Base-by-base conservation (phyloP, 2,329 filamentous ascomycete species). In the Fonsecaea pugnacius region DNA sequence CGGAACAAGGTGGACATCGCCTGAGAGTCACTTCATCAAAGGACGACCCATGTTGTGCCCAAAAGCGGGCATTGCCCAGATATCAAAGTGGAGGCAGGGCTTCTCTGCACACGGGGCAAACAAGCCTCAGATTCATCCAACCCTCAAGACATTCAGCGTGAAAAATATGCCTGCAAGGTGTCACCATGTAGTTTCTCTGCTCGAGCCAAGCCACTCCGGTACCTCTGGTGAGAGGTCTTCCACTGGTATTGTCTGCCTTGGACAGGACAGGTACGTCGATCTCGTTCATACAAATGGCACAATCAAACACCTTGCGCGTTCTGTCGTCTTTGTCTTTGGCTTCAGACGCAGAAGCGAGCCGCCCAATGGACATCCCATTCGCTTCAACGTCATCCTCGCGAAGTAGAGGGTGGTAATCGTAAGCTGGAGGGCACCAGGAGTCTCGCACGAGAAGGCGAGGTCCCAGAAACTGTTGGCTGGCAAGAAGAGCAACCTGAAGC, bases 61-160 rank as follows among this genome's bases (percentile, higher is more conserved):
- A 8, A 46, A 21, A 21, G n/a, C 21, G 40, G 18, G 21, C 40
- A 46, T 46, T 3, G 10, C 7, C 40, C 40, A 46, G 10, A 4
- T 14, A 33, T 55, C 58, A 97, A 74, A 96, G 78, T 50, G 93
- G 91, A 58, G 94, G 94, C 72, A 98, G 77, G 64, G 90, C 89
- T 79, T 97, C 93, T 70, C 95, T 85, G 78, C 95, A 98, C 70
- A 96, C 97, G 0, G 95, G 95, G 78, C 95, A 99, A 79, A 96
- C 92, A 73, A 99, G 78, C 63, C 94, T 82, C 75, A 96, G 92
- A 74, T 91, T 85, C 90, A 99, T 95, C 95, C 95, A 98, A 43
- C 92, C 92, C 78, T 98, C 94, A 70, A 99, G 79, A 77, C 95
- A 99, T 35, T 84, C 82, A 62, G 89, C 95, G 75, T 99, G 95